Evolutionary conservation across 2,329 filamentous ascomycete genomes (phyloP).

Genomic region (Penicillium hordei): DNA sequence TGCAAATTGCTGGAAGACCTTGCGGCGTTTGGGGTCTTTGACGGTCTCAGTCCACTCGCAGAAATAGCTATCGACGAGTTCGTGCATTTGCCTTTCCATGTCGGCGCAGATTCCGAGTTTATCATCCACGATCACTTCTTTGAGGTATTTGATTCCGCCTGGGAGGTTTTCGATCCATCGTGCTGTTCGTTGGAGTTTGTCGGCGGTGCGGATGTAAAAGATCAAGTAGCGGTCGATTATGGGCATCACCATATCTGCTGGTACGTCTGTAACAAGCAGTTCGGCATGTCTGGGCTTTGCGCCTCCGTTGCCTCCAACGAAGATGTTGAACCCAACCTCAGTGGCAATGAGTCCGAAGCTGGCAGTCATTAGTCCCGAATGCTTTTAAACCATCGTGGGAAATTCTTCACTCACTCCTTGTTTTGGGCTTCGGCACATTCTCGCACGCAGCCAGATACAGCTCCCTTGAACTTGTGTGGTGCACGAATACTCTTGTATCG

Average conservation of each 20-base stretch:
- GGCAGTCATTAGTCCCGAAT: slow-evolving; percentile 10
- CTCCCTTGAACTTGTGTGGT: slow-evolving; percentile 89
- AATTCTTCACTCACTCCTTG: slow-evolving; percentile 65
- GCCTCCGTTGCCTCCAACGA: slow-evolving; percentile 85
- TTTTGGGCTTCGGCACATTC: slow-evolving; percentile 91
- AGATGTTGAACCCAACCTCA: slow-evolving; percentile 91
- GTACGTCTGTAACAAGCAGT: slow-evolving; percentile 80
- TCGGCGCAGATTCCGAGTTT: slow-evolving; percentile 81
- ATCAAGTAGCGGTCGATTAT: slow-evolving; percentile 87
- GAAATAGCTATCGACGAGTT: slow-evolving; percentile 79
- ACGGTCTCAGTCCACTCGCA: slow-evolving; percentile 90
- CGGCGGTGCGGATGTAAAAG: slow-evolving; percentile 91
- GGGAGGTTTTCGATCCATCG: slow-evolving; percentile 83
- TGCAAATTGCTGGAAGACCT: slow-evolving; percentile 76
- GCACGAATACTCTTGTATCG: slow-evolving; percentile 87
- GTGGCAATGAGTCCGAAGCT: slow-evolving; percentile 88
- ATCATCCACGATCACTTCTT: slow-evolving; percentile 79
- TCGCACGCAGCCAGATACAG: slow-evolving; percentile 85
- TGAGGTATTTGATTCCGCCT: slow-evolving; percentile 79
- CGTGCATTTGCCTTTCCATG: slow-evolving; percentile 83
- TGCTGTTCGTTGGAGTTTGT: slow-evolving; percentile 84
- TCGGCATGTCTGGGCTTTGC: slow-evolving; percentile 81
- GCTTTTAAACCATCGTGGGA: not conserved
- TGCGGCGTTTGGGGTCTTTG: slow-evolving; percentile 64
- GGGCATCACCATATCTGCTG: slow-evolving; percentile 75